Evolutionary conservation across 768 basidiomycete species (phyloP).

Genomic region (Coprinellus micaceus): DNA sequence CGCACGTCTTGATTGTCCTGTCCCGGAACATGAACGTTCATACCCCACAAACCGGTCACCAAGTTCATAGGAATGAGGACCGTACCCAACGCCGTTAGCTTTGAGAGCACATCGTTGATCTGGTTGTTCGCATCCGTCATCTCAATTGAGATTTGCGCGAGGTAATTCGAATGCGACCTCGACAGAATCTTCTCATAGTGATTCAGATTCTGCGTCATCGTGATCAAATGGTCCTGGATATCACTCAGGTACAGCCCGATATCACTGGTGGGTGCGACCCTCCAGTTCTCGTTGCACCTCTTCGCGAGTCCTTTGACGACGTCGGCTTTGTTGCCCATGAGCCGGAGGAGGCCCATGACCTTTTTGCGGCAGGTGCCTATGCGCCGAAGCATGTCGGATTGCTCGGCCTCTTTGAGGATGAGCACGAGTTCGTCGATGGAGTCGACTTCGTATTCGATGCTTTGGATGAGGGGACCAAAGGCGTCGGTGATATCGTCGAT

Average conservation of each 20-base stretch:
- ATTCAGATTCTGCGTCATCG: slow-evolving; percentile 99
- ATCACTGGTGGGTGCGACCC: slow-evolving; percentile 95
- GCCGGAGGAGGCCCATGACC: slow-evolving; percentile 92
- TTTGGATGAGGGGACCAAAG: slow-evolving; percentile 96
- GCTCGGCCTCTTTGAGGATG: slow-evolving; percentile 92
- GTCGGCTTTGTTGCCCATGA: slow-evolving; percentile 99
- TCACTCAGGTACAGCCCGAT: slow-evolving; percentile 95
- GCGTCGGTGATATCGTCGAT: slow-evolving; percentile 99
- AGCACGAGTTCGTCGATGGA: slow-evolving; percentile 97
- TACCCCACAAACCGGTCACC: slow-evolving; percentile 95
- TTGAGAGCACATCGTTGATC: slow-evolving; percentile 97
- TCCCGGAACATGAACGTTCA: slow-evolving; percentile 98
- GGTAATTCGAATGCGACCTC: slow-evolving; percentile 97
- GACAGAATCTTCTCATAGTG: slow-evolving; percentile 99
- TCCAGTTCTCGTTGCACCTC: slow-evolving; percentile 98
- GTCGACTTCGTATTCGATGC: slow-evolving; percentile 99
- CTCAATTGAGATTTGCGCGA: slow-evolving; percentile 99
- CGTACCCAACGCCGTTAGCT: slow-evolving; percentile 96
- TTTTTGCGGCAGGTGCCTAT: slow-evolving; percentile 99
- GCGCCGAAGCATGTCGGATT: slow-evolving; percentile 95
- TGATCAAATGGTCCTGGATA: slow-evolving; percentile 98
- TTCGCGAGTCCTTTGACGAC: slow-evolving; percentile 99
- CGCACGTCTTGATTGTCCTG: slow-evolving; percentile 45
- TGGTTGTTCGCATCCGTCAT: slow-evolving; percentile 99
- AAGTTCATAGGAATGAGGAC: slow-evolving; percentile 97